Conservation (phyloP, 1,284 basidiomycete species). For the Heterobasidion annosum region DNA sequence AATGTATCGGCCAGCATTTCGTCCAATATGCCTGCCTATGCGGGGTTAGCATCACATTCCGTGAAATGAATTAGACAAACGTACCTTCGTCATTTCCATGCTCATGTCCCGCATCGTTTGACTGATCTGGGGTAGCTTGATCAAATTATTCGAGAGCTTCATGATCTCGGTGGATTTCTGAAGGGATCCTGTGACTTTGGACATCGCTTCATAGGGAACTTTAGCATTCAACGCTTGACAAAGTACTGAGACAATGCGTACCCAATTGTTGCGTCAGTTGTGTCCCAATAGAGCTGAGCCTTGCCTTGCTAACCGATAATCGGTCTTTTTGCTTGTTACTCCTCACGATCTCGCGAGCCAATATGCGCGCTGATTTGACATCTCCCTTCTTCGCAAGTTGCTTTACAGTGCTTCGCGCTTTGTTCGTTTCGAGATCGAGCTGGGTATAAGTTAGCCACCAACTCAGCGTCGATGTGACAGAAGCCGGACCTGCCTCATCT, state of each 20-base stretch:
- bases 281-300: conserved; percentile 84
- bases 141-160: conserved; percentile 90
- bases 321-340: conserved; percentile 93
- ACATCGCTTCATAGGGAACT: conserved; percentile 62
- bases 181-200: conserved; percentile 93
- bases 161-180: conserved; percentile 99
- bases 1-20: conserved; percentile 89
- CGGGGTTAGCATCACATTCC: neutral
- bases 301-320: conserved; percentile 87
- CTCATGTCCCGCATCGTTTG: conserved; percentile 95
- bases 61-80: too few species aligned
- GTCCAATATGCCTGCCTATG: conserved; percentile 85
- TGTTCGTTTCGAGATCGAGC: conserved; percentile 79
- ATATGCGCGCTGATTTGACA: conserved; percentile 83
- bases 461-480: conserved; percentile 9
- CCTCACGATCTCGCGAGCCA: conserved; percentile 92
- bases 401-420: conserved; percentile 81
- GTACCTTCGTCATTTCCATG: conserved; percentile 97
- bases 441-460: conserved; percentile 25
- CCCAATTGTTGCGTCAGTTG: conserved; percentile 93
- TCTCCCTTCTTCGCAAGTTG: conserved; percentile 90
- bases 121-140: conserved; percentile 90
- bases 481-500: conserved; percentile 81
- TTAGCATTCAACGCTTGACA: neutral
- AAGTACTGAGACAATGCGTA: conserved; percentile 30